Conservation (phyloP, 768 basidiomycete genomes). For the Macrolepiota albuminosa region DNA sequence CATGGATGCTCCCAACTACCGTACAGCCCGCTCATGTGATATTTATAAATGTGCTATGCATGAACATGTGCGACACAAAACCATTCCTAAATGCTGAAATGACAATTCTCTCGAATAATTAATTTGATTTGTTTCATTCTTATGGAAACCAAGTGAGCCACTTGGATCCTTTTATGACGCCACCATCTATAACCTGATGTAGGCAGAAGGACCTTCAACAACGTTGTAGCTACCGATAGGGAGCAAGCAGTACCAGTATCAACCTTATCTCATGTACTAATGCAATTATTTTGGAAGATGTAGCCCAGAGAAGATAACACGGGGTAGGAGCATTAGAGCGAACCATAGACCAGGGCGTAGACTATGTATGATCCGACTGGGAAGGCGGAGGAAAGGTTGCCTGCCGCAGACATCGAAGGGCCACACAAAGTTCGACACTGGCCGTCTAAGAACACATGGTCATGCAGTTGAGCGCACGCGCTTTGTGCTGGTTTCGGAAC, state of each 20-base stretch:
- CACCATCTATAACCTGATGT: not conserved
- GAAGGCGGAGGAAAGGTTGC: not conserved
- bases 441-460: not conserved
- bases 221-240: not conserved
- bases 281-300: not conserved
- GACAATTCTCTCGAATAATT: not conserved
- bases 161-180: not conserved
- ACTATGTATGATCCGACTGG: not conserved
- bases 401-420: not conserved
- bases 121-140: not conserved
- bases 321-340: not conserved
- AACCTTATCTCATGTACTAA: not conserved
- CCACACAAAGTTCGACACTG: constrained; percentile 9
- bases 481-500: constrained; percentile 2
- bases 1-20: not conserved
- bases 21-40: not conserved
- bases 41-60: not conserved
- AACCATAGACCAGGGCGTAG: not conserved
- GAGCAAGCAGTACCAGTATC: not conserved
- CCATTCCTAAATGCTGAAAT: constrained; percentile 5
- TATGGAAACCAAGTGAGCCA: not conserved
- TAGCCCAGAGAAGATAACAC: not conserved
- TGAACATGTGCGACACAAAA: not conserved
- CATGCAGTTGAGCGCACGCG: not conserved
- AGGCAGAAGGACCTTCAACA: not conserved